A percentile compares a stretch with the other conserved stretches of the same genome.
Evolutionary conservation across 331 rosid species (phyloP).

Genomic region (Quercus phellos): DNA sequence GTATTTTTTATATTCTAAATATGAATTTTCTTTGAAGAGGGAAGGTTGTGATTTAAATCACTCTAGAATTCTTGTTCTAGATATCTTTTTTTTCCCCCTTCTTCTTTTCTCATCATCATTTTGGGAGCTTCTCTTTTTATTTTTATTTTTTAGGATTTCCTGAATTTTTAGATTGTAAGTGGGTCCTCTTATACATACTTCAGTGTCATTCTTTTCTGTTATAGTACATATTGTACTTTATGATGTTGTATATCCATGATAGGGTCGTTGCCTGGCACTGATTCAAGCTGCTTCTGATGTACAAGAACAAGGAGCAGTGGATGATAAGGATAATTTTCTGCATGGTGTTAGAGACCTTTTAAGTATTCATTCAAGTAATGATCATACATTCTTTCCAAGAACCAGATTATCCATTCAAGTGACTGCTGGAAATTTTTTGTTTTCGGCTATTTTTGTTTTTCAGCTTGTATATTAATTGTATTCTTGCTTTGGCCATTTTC

Average conservation of each 20-base stretch:
- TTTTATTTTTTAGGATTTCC: not conserved
- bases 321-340: conserved; percentile 84
- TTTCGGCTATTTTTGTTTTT: conserved; percentile 21
- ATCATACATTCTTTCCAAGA: not conserved
- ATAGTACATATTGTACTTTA: not conserved
- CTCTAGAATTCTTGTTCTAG: not conserved
- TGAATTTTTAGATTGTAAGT: not conserved
- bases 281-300: conserved; percentile 93
- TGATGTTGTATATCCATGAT: conserved; percentile 23
- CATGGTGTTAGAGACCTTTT: conserved; percentile 94
- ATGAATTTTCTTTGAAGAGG: not conserved
- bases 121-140: not conserved
- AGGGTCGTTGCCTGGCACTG: conserved; percentile 88
- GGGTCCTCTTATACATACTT: not conserved
- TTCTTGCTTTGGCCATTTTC: conserved; percentile 11
- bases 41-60: conserved; percentile 7
- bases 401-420: conserved; percentile 10
- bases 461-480: conserved; percentile 14
- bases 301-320: conserved; percentile 98
- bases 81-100: not conserved
- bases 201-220: not conserved
- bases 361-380: conserved; percentile 83
- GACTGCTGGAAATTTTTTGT: conserved; percentile 9
- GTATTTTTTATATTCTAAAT: not conserved
- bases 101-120: not conserved